Conservation (phyloP, 176 grass and related monocot genomes). For the Lolium perenne region DNA sequence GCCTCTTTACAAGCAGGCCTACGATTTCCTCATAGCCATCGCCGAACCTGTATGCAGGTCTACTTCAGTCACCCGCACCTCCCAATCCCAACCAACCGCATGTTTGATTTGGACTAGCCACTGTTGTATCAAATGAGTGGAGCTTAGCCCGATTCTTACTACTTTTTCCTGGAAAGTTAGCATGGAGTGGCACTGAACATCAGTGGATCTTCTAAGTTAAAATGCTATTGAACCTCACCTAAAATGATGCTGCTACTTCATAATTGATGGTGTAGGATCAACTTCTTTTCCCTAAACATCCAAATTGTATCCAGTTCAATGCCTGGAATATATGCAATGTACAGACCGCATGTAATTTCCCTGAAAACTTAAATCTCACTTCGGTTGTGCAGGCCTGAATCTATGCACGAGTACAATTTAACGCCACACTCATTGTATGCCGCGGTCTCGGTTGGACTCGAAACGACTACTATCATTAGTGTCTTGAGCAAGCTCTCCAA, state of each 20-base stretch:
- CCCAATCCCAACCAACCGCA: constrained; percentile 5
- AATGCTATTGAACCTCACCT: constrained; percentile 30
- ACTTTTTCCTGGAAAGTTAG: constrained; percentile 11
- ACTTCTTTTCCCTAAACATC: background rate
- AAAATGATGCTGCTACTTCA: background rate
- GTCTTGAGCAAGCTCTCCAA: constrained; percentile 91
- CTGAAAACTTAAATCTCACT: constrained; percentile 3
- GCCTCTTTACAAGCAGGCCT: constrained; percentile 95
- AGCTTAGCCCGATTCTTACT: background rate
- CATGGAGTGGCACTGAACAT: constrained; percentile 11
- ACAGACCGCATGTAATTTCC: background rate
- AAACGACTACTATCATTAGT: constrained; percentile 89
- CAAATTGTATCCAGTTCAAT: background rate
- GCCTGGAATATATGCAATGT: constrained; percentile 24
- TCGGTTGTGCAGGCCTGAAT: constrained; percentile 75
- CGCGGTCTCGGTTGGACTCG: constrained; percentile 92
- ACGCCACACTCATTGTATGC: constrained; percentile 95
- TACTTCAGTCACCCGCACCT: background rate
- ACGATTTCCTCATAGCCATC: constrained; percentile 94
- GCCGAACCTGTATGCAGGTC: constrained; percentile 96
- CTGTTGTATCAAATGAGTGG: constrained; percentile 6
- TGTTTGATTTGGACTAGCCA: constrained; percentile 16
- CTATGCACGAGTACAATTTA: constrained; percentile 95
- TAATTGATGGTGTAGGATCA: constrained; percentile 4
- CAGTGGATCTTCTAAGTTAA: constrained; percentile 11